Conservation (phyloP, 148 eudicot genomes). For the Nepenthes gracilis region DNA sequence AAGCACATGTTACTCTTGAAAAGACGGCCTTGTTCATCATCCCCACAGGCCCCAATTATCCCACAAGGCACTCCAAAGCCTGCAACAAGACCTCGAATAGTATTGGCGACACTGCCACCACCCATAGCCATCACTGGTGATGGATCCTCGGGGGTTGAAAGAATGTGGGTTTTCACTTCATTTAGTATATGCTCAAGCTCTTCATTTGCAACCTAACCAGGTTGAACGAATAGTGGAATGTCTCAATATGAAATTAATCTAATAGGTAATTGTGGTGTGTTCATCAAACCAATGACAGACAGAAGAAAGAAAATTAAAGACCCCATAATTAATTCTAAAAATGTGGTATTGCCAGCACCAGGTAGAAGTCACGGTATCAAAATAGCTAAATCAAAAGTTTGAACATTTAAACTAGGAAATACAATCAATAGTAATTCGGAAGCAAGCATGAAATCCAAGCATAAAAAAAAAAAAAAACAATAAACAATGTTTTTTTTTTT, state of each 20-base stretch:
- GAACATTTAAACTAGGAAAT: too few species aligned
- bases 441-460: too few species aligned
- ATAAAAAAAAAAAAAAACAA: too few species aligned
- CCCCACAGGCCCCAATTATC: conserved; percentile 86
- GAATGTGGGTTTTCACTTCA: conserved; percentile 49
- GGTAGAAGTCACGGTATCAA: too few species aligned
- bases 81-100: conserved; percentile 81
- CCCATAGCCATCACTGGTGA: conserved; percentile 67
- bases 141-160: conserved; percentile 30
- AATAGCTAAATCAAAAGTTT: too few species aligned
- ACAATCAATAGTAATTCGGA: too few species aligned
- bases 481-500: too few species aligned
- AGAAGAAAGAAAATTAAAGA: conserved; percentile 6
- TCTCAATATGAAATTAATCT: background rate
- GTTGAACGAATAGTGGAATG: background rate
- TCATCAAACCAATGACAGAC: conserved; percentile 32
- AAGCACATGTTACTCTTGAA: conserved; percentile 56
- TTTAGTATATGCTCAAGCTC: conserved; percentile 63
- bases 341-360: too few species aligned
- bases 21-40: conserved; percentile 68
- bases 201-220: conserved; percentile 53
- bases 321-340: too few species aligned
- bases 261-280: background rate
- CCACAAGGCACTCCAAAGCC: conserved; percentile 78
- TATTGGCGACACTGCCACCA: conserved; percentile 95